Base-by-base conservation (phyloP, 1,284 basidiomycete genomes). In the Microbotryum intermedium region DNA sequence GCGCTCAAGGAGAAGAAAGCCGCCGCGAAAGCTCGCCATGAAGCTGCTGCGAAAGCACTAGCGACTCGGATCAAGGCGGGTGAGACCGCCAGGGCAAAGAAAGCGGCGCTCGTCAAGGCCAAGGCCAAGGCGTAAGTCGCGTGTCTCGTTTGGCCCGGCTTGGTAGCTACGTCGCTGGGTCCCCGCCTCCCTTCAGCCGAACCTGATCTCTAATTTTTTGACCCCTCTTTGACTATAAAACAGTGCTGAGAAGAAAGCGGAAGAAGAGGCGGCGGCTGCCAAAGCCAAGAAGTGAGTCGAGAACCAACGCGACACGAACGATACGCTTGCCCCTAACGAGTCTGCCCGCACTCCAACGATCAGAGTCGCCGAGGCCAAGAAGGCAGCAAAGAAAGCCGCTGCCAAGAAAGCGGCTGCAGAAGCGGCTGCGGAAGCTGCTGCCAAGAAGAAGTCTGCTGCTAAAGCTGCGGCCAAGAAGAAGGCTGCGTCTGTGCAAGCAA, bases 21-120 rank as follows among this genome's bases (percentile, higher is more conserved):
- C 49, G 34, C 57, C 50, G 45, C 46, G 39, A 46, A 55, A 47
- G 45, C 44, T 51, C 46, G 42, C 48, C 25, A 57, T 51, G 21
- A 21, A 46, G 43, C 25, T 18, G 25, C 30, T 28, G 6, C 8
- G 45, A 16, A 57, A 28, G 39, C 29, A 16, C 21, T 49, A 3
- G 25, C 20, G 6, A 13, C 7, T 25, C 9, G 25, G 16, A 4
- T 28, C 16, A 26, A 49, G 16, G 20, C 25, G 11, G 47, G 23
- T 25, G 47, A 39, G 34, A 39, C 4, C 18, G 34, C 34, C 18
- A 39, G 34, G 16, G 34, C 34, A 10, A 39, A 39, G 34, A 39
- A 39, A 6, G 34, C 34, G 13, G 34, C 11, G 34, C 34, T 49
- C 20, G n/a, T 39, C 26, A 21, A 48, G 29, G 23, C 45, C 39